These are phyloP conservation scores for Didymosphaeria variabile DNA, from an alignment of 2,329 filamentous ascomycete genomes.

Conservation along the genomic window DNA sequence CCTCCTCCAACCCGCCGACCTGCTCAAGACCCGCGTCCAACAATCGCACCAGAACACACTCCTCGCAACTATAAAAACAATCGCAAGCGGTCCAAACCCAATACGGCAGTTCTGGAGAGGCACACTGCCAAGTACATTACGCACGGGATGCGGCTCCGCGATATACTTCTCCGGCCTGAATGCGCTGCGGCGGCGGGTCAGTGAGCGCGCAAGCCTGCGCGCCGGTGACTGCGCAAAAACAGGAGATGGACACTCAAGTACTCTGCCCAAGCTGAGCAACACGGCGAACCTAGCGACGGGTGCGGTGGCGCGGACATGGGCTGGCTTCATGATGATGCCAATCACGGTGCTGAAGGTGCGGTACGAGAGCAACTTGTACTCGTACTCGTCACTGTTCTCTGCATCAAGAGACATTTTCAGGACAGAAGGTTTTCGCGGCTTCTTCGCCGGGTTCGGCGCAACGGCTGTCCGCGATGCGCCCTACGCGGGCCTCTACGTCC, in stretches of 20 bases:
- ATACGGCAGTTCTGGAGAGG: conserved; percentile 88
- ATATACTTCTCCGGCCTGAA: conserved; percentile 94
- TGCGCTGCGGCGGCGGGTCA: conserved; percentile 74
- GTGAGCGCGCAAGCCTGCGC: conserved; percentile 53
- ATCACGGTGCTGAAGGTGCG: conserved; percentile 96
- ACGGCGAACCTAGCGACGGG: conserved; percentile 86
- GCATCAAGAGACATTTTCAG: conserved; percentile 79
- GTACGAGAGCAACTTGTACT: conserved; percentile 88
- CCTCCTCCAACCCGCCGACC: conserved; percentile 91
- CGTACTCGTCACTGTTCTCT: conserved; percentile 77
- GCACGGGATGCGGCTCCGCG: conserved; percentile 91
- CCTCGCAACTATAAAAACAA: conserved; percentile 71
- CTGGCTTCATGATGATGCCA: conserved; percentile 93
- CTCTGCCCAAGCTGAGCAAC: conserved; percentile 82
- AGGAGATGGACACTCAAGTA: conserved; percentile 64
- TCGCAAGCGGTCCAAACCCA: conserved; percentile 71
- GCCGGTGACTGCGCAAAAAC: conserved; percentile 26
- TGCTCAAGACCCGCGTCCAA: conserved; percentile 95
- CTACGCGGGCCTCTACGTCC: conserved; percentile 92
- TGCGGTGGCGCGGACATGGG: conserved; percentile 81
- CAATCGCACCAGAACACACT: conserved; percentile 79
- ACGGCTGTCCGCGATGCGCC: conserved; percentile 95
- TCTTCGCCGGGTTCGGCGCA: conserved; percentile 93
- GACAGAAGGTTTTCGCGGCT: conserved; percentile 78
- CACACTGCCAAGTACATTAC: conserved; percentile 88